Evolutionary conservation across 768 basidiomycete genomes (phyloP).

Genomic region (Gloeopeniophorella convolvens): DNA sequence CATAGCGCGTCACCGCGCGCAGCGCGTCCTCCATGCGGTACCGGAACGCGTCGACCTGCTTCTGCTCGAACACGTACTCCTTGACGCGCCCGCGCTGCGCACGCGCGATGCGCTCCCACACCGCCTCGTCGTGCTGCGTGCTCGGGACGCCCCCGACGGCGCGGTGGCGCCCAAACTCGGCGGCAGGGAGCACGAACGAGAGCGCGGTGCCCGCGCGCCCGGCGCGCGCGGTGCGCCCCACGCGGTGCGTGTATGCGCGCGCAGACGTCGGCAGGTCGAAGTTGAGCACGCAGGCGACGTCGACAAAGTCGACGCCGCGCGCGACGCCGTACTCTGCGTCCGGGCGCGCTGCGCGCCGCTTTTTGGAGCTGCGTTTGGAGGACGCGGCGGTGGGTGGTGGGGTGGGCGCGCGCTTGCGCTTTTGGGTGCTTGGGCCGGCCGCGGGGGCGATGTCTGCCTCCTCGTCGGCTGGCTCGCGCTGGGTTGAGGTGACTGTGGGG

Average conservation of each 20-base stretch:
- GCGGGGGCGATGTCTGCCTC: neutral
- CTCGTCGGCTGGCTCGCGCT: conserved; percentile 34
- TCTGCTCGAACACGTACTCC: conserved; percentile 93
- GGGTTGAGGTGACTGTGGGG: conserved; percentile 47
- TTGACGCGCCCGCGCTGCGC: conserved; percentile 68
- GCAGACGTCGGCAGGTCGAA: conserved; percentile 92
- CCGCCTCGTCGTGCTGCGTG: conserved; percentile 67
- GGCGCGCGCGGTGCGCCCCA: conserved; percentile 94
- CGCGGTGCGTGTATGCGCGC: conserved; percentile 88
- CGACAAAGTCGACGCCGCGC: conserved; percentile 93
- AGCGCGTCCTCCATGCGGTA: conserved; percentile 98
- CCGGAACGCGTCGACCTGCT: conserved; percentile 93
- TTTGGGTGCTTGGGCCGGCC: conserved; percentile 27
- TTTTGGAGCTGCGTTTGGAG: conserved; percentile 38
- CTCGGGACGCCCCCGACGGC: conserved; percentile 63
- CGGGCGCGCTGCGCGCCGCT: conserved; percentile 39
- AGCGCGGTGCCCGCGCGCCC: conserved; percentile 89
- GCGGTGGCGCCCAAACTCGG: conserved; percentile 68
- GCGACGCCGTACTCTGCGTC: conserved; percentile 90
- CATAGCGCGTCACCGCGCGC: conserved; percentile 77
- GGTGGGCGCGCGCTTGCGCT: conserved; percentile 51
- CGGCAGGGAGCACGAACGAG: conserved; percentile 73
- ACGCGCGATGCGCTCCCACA: conserved; percentile 71
- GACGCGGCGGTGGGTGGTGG: conserved; percentile 33
- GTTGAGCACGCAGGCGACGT: conserved; percentile 95